A percentile compares a stretch with the other conserved stretches of the same genome.
Conservation (phyloP, 345 rosid genomes). For the Odontarrhena argentea region DNA sequence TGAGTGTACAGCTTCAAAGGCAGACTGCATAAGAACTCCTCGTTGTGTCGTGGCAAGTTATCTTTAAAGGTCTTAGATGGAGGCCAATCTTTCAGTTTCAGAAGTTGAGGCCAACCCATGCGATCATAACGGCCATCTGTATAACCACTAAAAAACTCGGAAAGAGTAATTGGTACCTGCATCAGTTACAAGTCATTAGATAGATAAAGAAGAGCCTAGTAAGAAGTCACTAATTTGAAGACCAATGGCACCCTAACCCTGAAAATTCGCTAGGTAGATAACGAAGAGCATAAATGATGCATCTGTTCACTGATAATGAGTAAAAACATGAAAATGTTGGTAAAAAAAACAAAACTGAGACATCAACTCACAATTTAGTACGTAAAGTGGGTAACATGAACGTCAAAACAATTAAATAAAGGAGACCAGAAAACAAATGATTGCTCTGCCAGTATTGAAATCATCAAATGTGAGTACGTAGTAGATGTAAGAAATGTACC, state of each 20-base stretch:
- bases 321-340: neutral
- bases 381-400: neutral
- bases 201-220: neutral
- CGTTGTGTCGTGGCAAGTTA: constrained; percentile 67
- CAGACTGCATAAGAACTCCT: constrained; percentile 63
- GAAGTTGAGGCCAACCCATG: constrained; percentile 56
- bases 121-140: constrained; percentile 41
- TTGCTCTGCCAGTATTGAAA: neutral
- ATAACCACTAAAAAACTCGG: constrained; percentile 63
- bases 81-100: constrained; percentile 89
- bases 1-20: constrained; percentile 82
- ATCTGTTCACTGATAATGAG: neutral
- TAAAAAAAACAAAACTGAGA: neutral
- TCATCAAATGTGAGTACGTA: neutral
- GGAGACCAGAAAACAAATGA: neutral
- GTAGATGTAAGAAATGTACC: neutral
- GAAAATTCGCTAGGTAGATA: neutral
- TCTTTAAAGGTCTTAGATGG: constrained; percentile 60
- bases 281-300: neutral
- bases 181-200: constrained; percentile 19
- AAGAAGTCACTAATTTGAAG: neutral
- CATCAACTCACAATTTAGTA: neutral
- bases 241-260: neutral
- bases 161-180: constrained; percentile 58
- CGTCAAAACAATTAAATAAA: neutral